phyloP scores from a whole-genome alignment of 2,329 filamentous ascomycete species.

The Emericellopsis atlantica region DNA sequence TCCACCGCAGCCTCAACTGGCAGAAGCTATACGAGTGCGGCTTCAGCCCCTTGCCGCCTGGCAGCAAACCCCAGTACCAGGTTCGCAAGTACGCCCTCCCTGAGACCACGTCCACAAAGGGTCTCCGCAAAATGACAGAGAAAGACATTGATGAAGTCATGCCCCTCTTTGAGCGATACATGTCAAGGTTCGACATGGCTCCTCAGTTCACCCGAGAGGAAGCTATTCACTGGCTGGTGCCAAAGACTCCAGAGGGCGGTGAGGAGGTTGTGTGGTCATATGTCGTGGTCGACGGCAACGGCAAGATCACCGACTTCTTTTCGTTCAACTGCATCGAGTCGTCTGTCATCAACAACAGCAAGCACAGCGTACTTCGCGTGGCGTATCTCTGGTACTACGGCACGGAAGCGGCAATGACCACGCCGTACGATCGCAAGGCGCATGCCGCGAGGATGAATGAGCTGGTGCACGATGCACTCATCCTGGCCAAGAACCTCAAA shows the following conservation, averaged over 20 bases:
- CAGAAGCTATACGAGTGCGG: constrained; percentile 89
- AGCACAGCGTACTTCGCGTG: constrained; percentile 69
- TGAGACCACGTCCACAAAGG: constrained; percentile 56
- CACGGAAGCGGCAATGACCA: constrained; percentile 60
- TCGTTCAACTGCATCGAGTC: constrained; percentile 95
- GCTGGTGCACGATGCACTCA: constrained; percentile 73
- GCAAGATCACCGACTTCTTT: constrained; percentile 90
- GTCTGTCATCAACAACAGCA: constrained; percentile 71
- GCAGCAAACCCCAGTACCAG: constrained; percentile 77
- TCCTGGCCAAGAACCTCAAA: constrained; percentile 68
- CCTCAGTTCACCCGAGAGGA: constrained; percentile 73
- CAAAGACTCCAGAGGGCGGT: constrained; percentile 38
- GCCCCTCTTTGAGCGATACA: constrained; percentile 63
- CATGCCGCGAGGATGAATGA: constrained; percentile 71
- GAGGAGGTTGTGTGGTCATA: constrained; percentile 91
- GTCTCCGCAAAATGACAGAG: constrained; percentile 67
- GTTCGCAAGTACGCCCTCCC: constrained; percentile 78
- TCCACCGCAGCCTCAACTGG: constrained; percentile 89
- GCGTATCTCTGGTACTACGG: constrained; percentile 98
- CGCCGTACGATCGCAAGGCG: constrained; percentile 37
- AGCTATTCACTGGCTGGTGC: constrained; percentile 77
- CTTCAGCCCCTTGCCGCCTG: constrained; percentile 76
- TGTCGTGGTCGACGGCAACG: constrained; percentile 65
- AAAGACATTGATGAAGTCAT: constrained; percentile 69
- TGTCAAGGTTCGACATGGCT: constrained; percentile 69